These are phyloP conservation scores for Ustilago lituana DNA, from an alignment of 1,284 basidiomycete genomes.

Conservation along the genomic window DNA sequence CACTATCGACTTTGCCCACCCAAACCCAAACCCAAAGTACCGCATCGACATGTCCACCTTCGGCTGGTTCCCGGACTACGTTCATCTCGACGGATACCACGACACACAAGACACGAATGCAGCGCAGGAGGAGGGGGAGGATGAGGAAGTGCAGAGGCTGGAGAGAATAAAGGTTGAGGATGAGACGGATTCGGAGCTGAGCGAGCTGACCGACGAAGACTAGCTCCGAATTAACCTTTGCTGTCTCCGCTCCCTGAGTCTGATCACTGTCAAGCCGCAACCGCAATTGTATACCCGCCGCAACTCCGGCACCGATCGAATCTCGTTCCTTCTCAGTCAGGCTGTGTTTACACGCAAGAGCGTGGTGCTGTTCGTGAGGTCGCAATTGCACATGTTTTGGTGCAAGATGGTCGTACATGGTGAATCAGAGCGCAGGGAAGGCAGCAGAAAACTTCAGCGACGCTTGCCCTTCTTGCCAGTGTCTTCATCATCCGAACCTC, in stretches of 20 bases:
- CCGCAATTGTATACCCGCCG: constrained; percentile 20
- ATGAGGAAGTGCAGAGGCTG: not conserved
- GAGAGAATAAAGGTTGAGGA: constrained; percentile 4
- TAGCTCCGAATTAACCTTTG: not conserved
- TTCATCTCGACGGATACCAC: constrained; percentile 38
- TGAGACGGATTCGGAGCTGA: constrained; percentile 24
- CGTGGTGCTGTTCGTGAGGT: not conserved
- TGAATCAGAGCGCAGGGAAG: not conserved
- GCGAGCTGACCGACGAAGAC: constrained; percentile 22
- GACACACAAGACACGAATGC: no score
- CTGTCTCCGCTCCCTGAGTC: no score
- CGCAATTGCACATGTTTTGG: constrained; percentile 1
- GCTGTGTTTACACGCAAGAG: no score
- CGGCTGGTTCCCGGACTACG: constrained; percentile 51
- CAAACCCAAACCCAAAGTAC: constrained; percentile 42
- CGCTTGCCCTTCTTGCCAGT: constrained; percentile 39
- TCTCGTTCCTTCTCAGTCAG: not conserved
- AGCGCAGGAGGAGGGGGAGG: not conserved
- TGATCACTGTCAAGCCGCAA: no score
- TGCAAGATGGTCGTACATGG: not conserved
- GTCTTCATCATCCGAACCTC: constrained; percentile 53
- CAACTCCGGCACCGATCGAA: not conserved
- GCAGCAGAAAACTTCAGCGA: constrained; percentile 11
- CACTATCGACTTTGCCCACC: constrained; percentile 36
- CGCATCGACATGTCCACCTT: constrained; percentile 33